Evolutionary conservation across 495 filamentous ascomycete genomes (phyloP).

Genomic region (Usnea hakonensis): DNA sequence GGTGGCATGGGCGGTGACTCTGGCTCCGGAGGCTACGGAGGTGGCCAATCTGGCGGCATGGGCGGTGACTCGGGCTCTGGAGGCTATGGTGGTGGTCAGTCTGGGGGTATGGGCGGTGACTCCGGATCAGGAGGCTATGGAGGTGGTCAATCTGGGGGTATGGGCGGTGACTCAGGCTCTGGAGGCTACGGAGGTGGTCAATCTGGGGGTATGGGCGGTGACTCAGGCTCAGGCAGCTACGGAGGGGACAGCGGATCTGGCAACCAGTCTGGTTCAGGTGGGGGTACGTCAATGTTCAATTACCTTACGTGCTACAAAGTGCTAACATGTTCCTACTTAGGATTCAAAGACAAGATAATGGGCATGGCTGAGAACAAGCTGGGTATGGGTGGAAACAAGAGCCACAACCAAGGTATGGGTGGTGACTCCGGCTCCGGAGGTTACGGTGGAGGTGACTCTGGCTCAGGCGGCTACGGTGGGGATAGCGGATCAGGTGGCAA

Average conservation of each 20-base stretch:
- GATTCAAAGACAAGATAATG: conserved; percentile 7
- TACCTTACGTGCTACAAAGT: neutral
- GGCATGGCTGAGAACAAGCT: neutral
- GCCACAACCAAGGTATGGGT: conserved; percentile 30
- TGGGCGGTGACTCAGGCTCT: conserved; percentile 21
- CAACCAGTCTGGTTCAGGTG: conserved; percentile 8
- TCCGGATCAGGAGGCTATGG: conserved; percentile 14
- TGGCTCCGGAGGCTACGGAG: conserved; percentile 15
- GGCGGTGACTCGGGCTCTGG: conserved; percentile 22
- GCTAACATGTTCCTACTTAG: neutral
- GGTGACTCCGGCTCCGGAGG: conserved; percentile 20
- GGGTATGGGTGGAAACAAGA: conserved; percentile 6
- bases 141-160: conserved; percentile 11
- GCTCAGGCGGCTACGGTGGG: conserved; percentile 8
- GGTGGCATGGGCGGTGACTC: conserved; percentile 18
- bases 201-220: too few species aligned
- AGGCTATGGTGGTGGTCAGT: conserved; percentile 28
- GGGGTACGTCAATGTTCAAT: neutral
- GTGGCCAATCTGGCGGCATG: conserved; percentile 13
- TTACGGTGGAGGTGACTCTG: conserved; percentile 15
- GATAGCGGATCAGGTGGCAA: conserved; percentile 6
- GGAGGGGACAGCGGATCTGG: conserved; percentile 1
- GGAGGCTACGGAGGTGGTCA: conserved; percentile 30
- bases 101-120: conserved; percentile 18
- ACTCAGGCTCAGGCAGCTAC: conserved; percentile 8